Percentiles rank a stretch among this genome's conserved stretches.
Evolutionary conservation across 768 basidiomycete genomes (phyloP).

Genomic region (Ramaria sp.): DNA sequence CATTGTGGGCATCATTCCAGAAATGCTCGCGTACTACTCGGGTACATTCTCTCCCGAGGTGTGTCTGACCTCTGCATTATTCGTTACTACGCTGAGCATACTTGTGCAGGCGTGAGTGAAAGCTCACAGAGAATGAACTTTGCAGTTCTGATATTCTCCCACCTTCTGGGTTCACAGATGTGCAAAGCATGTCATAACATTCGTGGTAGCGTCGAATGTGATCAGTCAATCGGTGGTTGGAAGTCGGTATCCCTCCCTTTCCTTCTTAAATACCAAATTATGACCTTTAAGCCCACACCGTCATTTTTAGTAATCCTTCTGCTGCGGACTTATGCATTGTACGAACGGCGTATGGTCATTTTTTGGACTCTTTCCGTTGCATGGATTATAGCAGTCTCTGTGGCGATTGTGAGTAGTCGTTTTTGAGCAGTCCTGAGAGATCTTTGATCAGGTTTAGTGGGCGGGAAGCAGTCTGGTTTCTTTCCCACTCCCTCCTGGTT

Average conservation of each 20-base stretch:
- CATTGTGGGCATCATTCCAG: slow-evolving; percentile 12
- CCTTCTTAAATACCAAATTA: background rate
- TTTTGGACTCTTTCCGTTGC: background rate
- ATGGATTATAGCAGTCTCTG: background rate
- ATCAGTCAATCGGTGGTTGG: background rate
- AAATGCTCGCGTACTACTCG: slow-evolving; percentile 5
- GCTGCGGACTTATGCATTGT: background rate
- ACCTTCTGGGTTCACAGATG: background rate
- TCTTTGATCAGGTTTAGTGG: background rate
- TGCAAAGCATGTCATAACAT: background rate
- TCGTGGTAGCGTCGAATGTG: background rate
- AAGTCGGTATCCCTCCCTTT: background rate
- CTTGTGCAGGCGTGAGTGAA: background rate
- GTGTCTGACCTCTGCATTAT: background rate
- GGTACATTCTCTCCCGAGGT: background rate
- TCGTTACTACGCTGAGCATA: background rate
- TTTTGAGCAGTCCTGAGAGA: background rate
- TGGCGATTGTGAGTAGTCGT: background rate
- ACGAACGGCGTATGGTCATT: background rate
- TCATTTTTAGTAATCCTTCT: background rate
- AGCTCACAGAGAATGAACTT: background rate
- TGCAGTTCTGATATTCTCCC: background rate
- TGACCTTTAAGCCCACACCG: background rate
- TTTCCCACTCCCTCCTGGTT: background rate
- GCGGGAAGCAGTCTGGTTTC: background rate